phyloP scores from a whole-genome alignment of 2,329 filamentous ascomycete genomes.

The Fusarium burgessii region DNA sequence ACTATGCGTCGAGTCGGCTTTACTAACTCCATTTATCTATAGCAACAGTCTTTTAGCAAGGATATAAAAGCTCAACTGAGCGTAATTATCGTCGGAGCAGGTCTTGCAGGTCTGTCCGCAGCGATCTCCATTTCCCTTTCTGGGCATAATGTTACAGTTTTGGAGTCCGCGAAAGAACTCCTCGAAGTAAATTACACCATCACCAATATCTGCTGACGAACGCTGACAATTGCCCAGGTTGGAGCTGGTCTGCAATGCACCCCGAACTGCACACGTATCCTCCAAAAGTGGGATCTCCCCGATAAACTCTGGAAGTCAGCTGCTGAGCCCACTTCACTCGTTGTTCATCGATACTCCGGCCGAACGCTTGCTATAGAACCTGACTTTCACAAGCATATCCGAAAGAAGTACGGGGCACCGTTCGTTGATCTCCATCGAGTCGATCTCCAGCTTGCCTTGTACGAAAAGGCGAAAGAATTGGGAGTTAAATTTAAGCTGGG shows the following conservation, averaged over 20 bases:
- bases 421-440: conserved; percentile 72
- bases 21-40: neutral
- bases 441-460: conserved; percentile 68
- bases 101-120: neutral
- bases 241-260: conserved; percentile 67
- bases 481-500: conserved; percentile 64
- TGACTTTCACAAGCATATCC: conserved; percentile 65
- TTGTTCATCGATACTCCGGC: conserved; percentile 66
- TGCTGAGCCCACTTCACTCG: conserved; percentile 60
- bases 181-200: neutral
- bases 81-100: neutral
- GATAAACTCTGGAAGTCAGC: conserved; percentile 55
- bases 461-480: conserved; percentile 62
- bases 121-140: neutral
- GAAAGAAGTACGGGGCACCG: conserved; percentile 65
- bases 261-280: conserved; percentile 61
- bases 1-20: neutral
- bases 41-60: neutral
- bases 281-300: conserved; percentile 64
- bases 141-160: neutral
- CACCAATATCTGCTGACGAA: neutral
- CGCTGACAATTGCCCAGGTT: conserved; percentile 38
- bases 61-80: rapidly evolving
- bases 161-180: neutral
- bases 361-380: conserved; percentile 62